phyloP scores from a whole-genome alignment of 805 yeast species.

The Candida anglica region DNA sequence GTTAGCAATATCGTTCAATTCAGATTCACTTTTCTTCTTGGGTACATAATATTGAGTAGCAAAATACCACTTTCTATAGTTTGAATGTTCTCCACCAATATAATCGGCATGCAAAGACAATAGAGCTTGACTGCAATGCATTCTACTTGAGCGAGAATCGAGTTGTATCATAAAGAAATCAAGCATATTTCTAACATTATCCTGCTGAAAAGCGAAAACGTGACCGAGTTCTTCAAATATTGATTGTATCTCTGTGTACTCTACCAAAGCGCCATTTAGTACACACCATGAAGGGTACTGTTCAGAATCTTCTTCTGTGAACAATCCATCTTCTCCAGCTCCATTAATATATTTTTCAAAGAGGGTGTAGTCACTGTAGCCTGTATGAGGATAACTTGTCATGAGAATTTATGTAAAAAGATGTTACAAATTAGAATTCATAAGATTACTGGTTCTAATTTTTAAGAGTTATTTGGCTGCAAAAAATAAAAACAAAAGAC shows the following conservation, averaged over 20 bases:
- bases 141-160: constrained; percentile 83
- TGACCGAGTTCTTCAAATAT: constrained; percentile 57
- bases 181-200: constrained; percentile 72
- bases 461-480: too few species aligned
- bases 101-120: constrained; percentile 81
- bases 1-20: constrained; percentile 10
- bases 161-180: constrained; percentile 77
- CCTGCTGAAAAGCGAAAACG: constrained; percentile 81
- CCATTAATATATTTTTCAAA: not conserved
- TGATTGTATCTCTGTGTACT: constrained; percentile 49
- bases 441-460: too few species aligned
- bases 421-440: too few species aligned
- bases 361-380: not conserved
- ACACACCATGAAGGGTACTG: constrained; percentile 19
- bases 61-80: constrained; percentile 89
- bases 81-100: constrained; percentile 86
- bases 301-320: not conserved
- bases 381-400: too few species aligned
- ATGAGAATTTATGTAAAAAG: too few species aligned
- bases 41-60: constrained; percentile 80
- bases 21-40: constrained; percentile 54
- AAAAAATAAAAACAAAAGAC: too few species aligned
- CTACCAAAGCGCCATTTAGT: constrained; percentile 18
- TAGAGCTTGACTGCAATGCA: constrained; percentile 67
- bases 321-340: not conserved